These are phyloP conservation scores for Thelonectria rubi DNA, from an alignment of 2,329 filamentous ascomycete genomes.

Conservation along the genomic window DNA sequence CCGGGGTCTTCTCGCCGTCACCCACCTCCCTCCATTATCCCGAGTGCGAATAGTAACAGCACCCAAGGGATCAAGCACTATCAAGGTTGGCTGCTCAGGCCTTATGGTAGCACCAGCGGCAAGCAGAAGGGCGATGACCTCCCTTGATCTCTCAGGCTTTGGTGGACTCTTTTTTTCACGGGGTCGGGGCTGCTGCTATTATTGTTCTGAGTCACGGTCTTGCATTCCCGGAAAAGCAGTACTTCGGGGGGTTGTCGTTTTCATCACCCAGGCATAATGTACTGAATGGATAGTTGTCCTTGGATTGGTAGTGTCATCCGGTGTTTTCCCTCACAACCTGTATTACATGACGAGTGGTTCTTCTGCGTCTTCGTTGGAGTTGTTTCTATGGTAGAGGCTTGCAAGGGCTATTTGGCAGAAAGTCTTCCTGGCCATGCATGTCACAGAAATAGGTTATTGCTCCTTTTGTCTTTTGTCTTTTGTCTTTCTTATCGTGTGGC, in stretches of 20 bases:
- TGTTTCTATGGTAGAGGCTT: not conserved
- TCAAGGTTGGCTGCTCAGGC: constrained; percentile 50
- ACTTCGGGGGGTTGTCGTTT: not conserved
- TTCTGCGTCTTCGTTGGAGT: not conserved
- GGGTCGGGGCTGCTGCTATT: not conserved
- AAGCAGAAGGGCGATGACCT: constrained; percentile 47
- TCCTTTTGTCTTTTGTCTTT: not conserved
- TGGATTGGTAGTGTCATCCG: constrained; percentile 7
- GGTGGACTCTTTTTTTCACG: not conserved
- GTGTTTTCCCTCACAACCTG: not conserved
- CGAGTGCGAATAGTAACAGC: constrained; percentile 45
- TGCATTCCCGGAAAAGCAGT: not conserved
- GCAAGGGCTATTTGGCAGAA: constrained; percentile 13
- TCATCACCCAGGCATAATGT: not conserved
- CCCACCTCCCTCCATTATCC: constrained; percentile 42
- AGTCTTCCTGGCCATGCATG: constrained; percentile 18
- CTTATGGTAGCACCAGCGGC: constrained; percentile 47
- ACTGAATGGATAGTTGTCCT: constrained; percentile 41
- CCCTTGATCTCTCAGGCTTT: constrained; percentile 36
- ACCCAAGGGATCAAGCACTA: constrained; percentile 47
- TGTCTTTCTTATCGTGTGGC: not conserved
- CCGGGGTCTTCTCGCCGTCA: constrained; percentile 46
- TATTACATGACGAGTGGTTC: not conserved
- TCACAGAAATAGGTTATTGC: not conserved
- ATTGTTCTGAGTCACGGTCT: not conserved